Evolutionary conservation across 371 early-diverging fungal species (phyloP).

Genomic region (Mucor plumbeus): DNA sequence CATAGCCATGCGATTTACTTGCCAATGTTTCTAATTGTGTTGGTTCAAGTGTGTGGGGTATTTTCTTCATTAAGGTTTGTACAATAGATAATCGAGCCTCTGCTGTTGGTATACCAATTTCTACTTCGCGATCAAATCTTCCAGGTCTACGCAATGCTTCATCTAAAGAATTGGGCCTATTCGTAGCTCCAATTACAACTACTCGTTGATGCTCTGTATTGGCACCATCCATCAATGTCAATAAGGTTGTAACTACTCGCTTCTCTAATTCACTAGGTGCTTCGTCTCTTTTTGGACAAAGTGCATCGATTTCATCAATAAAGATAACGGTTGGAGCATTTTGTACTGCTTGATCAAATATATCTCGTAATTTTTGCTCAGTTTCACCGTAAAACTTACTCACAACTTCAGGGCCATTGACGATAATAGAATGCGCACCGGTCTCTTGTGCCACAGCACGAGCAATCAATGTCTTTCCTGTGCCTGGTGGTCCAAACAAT

Average conservation of each 20-base stretch:
- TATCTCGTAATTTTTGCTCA: constrained; percentile 84
- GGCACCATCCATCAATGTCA: constrained; percentile 97
- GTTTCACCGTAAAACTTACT: constrained; percentile 97
- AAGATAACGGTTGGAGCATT: constrained; percentile 94
- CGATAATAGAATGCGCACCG: constrained; percentile 78
- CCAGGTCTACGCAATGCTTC: constrained; percentile 98
- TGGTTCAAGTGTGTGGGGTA: constrained; percentile 71
- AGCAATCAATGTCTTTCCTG: constrained; percentile 96
- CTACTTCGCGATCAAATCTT: constrained; percentile 95
- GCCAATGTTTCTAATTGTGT: constrained; percentile 70
- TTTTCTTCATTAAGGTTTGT: constrained; percentile 64
- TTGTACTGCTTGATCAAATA: constrained; percentile 85
- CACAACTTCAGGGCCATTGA: constrained; percentile 97
- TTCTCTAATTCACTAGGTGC: constrained; percentile 80
- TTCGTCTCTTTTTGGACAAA: constrained; percentile 92
- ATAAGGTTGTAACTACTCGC: constrained; percentile 94
- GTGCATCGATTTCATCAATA: constrained; percentile 98
- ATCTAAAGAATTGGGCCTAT: constrained; percentile 94
- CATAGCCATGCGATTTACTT: constrained; percentile 87
- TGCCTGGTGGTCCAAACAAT: constrained; percentile 98
- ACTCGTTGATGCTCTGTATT: constrained; percentile 43
- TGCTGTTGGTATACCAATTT: constrained; percentile 92
- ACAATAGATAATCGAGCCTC: constrained; percentile 81
- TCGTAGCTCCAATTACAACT: constrained; percentile 97
- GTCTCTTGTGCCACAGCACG: constrained; percentile 88